Base-by-base conservation (phyloP, 805 yeast species). In the Diddensiella santjacobensis region DNA sequence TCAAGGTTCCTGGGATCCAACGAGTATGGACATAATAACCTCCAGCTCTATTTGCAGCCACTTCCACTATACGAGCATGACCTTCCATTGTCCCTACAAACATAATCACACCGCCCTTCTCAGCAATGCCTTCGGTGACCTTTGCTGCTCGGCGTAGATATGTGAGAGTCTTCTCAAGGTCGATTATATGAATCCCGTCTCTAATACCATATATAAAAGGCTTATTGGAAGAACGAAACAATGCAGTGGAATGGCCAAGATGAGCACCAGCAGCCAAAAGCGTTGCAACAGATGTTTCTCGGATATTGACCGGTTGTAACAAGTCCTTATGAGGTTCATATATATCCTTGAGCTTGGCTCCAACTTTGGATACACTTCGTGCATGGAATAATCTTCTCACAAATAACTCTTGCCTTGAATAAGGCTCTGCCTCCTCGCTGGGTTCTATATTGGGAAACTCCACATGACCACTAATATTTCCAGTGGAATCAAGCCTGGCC, bases 1-100 rank as follows among this genome's bases (percentile, higher is more conserved):
- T 88, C 56, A 93, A 74, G 20, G 95, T 85, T 56, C 99, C 99
- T 1, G 97, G 96, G 51, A 87, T 79, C 99, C 99, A 93, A 62
- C 89, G 80, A 41, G 80, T 76, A 19, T 84, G 74, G 18, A 93
- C 90, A 62, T 84, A 89, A 68, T 80, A 88, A 13, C 95, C 96
- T 49, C 79, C 75, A 47, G 82, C 72, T 56, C 95, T 77, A 40
- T 72, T 70, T 1, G 98, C 95, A 8, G 96, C 96, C 51, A 76
- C 79, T 60, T 81, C 83, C 42, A 93, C 79, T 0, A 88, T 76
- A 47, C 84, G 74, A 52, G 79, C 78, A 60, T 87, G 93, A 46
- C 88, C 90, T 44, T 80, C 79, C 48, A 84, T 74, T 6, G 96
- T 84, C 22, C 98, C 98, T 20, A 93, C 83, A 62, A 80, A 88